Evolutionary conservation across 805 yeast species (phyloP), one percentile per base, ranked within the genome.

Genomic region (Metschnikowia cubensis): DNA sequence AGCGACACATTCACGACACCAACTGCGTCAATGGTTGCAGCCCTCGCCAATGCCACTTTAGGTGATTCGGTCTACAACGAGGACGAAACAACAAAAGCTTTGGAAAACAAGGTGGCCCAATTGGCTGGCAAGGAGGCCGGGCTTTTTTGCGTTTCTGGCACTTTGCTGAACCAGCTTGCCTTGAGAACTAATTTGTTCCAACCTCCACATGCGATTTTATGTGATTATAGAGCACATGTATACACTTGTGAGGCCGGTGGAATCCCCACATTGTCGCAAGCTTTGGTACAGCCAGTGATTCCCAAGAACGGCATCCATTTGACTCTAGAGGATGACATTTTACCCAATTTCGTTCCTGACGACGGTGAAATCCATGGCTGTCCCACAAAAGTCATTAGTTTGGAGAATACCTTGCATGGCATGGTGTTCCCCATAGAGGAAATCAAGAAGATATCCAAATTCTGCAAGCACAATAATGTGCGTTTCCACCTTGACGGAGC

Each of bases 11-110:
- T 59, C 50, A 59, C 62, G 37, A 59, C 61, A 10, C 62, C 62
- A n/a, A 57, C 62, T 6, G 42, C 55, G 1, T 39, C 51, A 5
- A 54, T 59, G 59, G 53, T 54, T 13, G 50, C 54, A 13, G 52
- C 61, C 2, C 45, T 57, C 20, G 57, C 56, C 31, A 54, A 51
- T 10, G 58, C 74, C n/a, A 60, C 74, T 0, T 61, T 65, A 21
- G 77, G 77, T 3, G 77, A 73, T 52, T 62, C 76, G 4, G 77
- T 73, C 2, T 73, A 73, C 56, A 65, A 69, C 50, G 76, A 73
- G 54, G 77, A 73, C 57, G 60, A 44, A 3, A 48, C 65, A 13
- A 73, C 77, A 11, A 52, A 53, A 11, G 49, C 59, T n/a, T 58
- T 73, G 42, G 76, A 73, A 54, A 35, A 49, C 10, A 68, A 66